Evolutionary conservation across 495 filamentous ascomycete genomes (phyloP).

Genomic region (Penicillium goetzii): DNA sequence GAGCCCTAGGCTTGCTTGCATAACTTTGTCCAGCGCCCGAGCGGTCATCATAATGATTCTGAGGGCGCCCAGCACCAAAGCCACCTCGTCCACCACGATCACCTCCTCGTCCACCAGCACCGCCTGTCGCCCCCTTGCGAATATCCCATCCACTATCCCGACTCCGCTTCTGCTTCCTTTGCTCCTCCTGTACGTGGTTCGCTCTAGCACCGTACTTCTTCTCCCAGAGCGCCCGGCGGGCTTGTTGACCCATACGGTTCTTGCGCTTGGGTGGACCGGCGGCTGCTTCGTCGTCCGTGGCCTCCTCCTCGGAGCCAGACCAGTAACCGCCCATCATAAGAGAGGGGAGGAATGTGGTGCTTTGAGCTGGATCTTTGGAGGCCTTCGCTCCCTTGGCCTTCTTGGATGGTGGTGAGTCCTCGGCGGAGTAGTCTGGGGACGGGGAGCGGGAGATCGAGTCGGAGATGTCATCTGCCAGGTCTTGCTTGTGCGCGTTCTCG

Average conservation of each 20-base stretch:
- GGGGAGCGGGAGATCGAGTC: conserved; percentile 45
- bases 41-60: conserved; percentile 15
- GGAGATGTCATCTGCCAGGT: conserved; percentile 27
- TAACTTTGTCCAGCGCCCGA: conserved; percentile 9
- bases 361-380: conserved; percentile 46
- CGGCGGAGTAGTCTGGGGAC: conserved; percentile 37
- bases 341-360: conserved; percentile 83
- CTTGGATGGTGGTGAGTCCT: conserved; percentile 44
- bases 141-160: conserved; percentile 56
- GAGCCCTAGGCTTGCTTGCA: conserved; percentile 38
- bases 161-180: conserved; percentile 31
- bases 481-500: conserved; percentile 8
- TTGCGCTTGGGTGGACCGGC: conserved; percentile 57
- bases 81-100: conserved; percentile 9
- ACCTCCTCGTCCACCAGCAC: conserved; percentile 21
- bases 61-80: conserved; percentile 12
- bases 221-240: conserved; percentile 83
- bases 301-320: conserved; percentile 81
- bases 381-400: conserved; percentile 46
- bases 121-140: conserved; percentile 45
- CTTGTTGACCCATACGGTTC: conserved; percentile 88
- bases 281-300: conserved; percentile 43
- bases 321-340: conserved; percentile 86
- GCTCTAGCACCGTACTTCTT: conserved; percentile 83
- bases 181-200: conserved; percentile 64